Base-by-base conservation (phyloP, 768 basidiomycete species). In the Termitomyces sp. region DNA sequence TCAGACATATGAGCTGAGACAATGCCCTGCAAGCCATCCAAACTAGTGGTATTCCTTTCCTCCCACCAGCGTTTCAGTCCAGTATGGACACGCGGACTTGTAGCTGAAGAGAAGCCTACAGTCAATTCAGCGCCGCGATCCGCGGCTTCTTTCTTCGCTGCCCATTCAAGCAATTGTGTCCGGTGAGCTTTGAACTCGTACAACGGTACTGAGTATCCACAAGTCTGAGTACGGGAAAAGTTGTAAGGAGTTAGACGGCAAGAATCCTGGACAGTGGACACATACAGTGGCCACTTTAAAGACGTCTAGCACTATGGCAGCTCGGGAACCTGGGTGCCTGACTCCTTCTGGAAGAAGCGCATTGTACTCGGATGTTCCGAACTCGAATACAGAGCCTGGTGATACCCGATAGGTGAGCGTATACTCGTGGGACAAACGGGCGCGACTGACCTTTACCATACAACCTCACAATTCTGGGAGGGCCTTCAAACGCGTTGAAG, bases 121-220 rank as follows among this genome's bases (percentile, higher is more conserved):
- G 68, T 60, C 24, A 66, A 54, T 54, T 68, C 67, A 24, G 61
- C 57, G 24, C 60, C 68, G 49, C 54, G 64, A 20, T 63, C 66
- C 33, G 69, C 69, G 62, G 84, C 82, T 15, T 88, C 85, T 54
- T 77, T 74, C 59, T 69, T 72, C 18, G 73, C 75, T 24, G 78
- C 79, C 72, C 73, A 84, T 39, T 81, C 75, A 50, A 82, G 75
- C 15, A 86, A 80, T 20, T 77, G 76, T 0, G 78, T 79, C 16
- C 88, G 82, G 59, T 88, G 83, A 2, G 75, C 71, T 49, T 81
- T 70, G 70, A 82, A 89, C 58, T 78, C 74, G 66, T 82, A 88
- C 64, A 78, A 78, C 2, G 88, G 88, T 24, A 88, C 81, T 0
- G 81, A 78, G 63, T 79, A 89, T 33, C 88, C 87, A 63, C 86